These are phyloP conservation scores for Acacia concinna DNA, from an alignment of 331 rosid genomes.

Conservation along the genomic window DNA sequence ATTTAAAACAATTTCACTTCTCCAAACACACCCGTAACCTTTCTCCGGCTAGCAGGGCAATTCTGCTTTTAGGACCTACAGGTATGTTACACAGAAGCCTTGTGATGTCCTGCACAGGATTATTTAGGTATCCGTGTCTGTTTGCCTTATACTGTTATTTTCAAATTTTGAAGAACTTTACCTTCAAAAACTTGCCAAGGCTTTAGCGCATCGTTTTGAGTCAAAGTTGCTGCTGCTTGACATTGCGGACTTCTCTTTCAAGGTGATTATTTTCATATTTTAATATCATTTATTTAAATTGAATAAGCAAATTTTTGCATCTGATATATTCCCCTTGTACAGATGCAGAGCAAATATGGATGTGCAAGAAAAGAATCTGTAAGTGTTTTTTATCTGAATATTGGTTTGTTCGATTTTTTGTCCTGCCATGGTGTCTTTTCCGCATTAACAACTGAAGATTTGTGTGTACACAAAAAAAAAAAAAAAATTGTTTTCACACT, in stretches of 20 bases:
- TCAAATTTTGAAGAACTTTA: conserved; percentile 57
- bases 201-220: conserved; percentile 72
- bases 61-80: conserved; percentile 83
- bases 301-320: conserved; percentile 22
- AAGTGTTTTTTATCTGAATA: conserved; percentile 29
- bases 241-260: conserved; percentile 66
- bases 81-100: conserved; percentile 45
- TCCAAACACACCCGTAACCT: conserved; percentile 86
- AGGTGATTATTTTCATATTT: conserved; percentile 47
- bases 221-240: conserved; percentile 82
- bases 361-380: conserved; percentile 66
- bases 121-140: background rate
- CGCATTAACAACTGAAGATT: background rate
- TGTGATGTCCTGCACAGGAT: background rate
- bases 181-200: conserved; percentile 88
- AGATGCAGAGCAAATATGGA: conserved; percentile 88
- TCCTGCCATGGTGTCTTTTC: background rate
- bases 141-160: conserved; percentile 23
- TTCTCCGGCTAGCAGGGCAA: conserved; percentile 84
- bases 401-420: background rate
- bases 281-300: conserved; percentile 19
- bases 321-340: conserved; percentile 37
- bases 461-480: background rate
- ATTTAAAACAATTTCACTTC: conserved; percentile 62
- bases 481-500: background rate